Evolutionary conservation across 164 flowering plant species (phyloP), one percentile per base, ranked within the genome.

Genomic region (Chloranthus sessilifolius): DNA sequence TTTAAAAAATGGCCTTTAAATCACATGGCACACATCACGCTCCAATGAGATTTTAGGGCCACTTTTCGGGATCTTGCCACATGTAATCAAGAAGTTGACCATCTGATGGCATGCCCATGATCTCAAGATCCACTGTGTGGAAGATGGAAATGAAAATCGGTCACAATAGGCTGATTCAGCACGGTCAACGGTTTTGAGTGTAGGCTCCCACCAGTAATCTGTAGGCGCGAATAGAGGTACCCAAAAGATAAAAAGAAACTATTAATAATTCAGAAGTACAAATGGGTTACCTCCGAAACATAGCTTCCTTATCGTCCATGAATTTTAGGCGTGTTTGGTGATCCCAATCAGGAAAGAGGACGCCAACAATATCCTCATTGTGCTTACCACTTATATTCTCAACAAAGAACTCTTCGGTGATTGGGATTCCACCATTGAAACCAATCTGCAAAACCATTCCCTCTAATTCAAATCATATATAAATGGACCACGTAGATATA

Each of bases 311-410:
- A 20, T 94, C 97, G 2, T 76, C 97, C 49, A 44, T 20, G 49
- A 86, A 84, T 49, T 86, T 81, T 11, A 63, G 20, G 52, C 81
- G 76, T 52, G 73, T 67, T 47, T 75, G 54, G 3, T 68, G 42
- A 63, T 88, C 97, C 82, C 79, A 72, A 56, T 86, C 83, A 12
- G 99, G 95, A 49, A 92, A 88, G 33, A 92, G 86, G 39, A 49
- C 14, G 40, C 9, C 24, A 17, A 74, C 70, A 55, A 81, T 71
- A 31, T 83, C 83, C 26, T 70, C 74, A 50, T 85, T 85, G 56
- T 85, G 85, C 56, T 61, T 79, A 37, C 97, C 99, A 55, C 77
- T 71, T 28, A 92, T 72, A 33, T 74, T 75, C 53, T 81, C 37
- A 22, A 73, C 20, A 44, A 69, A 92, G 61, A 81, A 86, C 14